These are phyloP conservation scores for Pseudisothecium myosuroides DNA, from an alignment of 225 moss, liverwort and hornwort species.

Conservation along the genomic window DNA sequence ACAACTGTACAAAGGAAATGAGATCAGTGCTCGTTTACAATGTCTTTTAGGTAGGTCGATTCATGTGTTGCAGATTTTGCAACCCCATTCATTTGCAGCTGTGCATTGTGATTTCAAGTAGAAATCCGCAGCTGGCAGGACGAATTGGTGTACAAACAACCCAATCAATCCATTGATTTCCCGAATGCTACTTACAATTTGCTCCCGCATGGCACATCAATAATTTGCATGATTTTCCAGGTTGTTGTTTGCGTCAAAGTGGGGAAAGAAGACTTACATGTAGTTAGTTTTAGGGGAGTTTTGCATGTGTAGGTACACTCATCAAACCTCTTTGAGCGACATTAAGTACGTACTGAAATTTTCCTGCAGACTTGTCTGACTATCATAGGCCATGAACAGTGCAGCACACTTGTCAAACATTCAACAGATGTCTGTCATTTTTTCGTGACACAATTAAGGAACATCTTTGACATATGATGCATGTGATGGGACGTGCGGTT, in stretches of 20 bases:
- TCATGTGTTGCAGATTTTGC: neutral
- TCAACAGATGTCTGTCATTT: neutral
- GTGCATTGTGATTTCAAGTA: neutral
- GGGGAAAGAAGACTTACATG: too few species aligned
- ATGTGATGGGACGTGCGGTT: neutral
- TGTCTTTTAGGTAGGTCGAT: neutral
- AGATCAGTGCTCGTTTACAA: too few species aligned
- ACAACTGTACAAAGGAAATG: neutral
- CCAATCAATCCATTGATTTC: neutral
- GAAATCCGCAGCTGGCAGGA: neutral
- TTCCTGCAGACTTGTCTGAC: too few species aligned
- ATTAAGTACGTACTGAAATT: too few species aligned
- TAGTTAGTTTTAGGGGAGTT: too few species aligned
- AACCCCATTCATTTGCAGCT: neutral
- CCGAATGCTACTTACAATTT: too few species aligned
- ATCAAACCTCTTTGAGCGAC: too few species aligned
- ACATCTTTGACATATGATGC: neutral
- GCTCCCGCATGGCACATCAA: neutral
- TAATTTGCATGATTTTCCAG: too few species aligned
- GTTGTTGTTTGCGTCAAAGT: too few species aligned
- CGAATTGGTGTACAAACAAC: neutral
- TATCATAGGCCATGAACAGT: neutral
- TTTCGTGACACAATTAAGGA: neutral
- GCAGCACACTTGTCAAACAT: neutral
- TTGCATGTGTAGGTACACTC: too few species aligned